Evolutionary conservation across 345 rosid genomes (phyloP).

Genomic region (Lepidium africanum): DNA sequence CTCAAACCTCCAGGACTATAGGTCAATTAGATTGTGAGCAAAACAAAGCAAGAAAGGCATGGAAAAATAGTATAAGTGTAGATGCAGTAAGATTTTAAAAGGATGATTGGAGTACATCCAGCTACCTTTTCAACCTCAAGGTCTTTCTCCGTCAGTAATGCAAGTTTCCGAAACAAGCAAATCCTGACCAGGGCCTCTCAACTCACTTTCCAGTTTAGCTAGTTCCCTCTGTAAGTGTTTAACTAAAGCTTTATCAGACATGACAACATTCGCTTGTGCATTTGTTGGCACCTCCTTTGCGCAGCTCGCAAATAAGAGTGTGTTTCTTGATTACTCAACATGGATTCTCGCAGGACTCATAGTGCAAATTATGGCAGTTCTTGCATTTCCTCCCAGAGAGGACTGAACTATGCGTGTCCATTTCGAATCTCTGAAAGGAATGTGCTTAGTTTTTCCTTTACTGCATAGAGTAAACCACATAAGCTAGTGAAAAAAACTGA

Average conservation of each 20-base stretch:
- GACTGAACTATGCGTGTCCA: conserved; percentile 88
- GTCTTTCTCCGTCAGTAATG: conserved; percentile 56
- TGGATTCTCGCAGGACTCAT: conserved; percentile 87
- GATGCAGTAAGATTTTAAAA: neutral
- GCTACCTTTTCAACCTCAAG: conserved; percentile 67
- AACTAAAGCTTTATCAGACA: conserved; percentile 83
- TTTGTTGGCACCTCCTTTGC: conserved; percentile 86
- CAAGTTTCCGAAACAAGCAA: conserved; percentile 30
- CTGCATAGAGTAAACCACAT: conserved; percentile 41
- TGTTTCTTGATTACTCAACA: conserved; percentile 88
- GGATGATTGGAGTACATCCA: conserved; percentile 6
- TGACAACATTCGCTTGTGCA: conserved; percentile 77
- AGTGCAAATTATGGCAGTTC: conserved; percentile 86
- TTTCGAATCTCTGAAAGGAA: conserved; percentile 93
- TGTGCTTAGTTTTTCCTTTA: conserved; percentile 84
- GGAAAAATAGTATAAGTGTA: neutral
- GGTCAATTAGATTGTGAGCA: neutral
- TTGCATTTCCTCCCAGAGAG: conserved; percentile 80
- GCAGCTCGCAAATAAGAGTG: conserved; percentile 86
- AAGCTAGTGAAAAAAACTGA: neutral
- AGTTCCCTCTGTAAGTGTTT: conserved; percentile 84
- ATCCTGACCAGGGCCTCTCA: conserved; percentile 40
- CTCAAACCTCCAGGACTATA: conserved; percentile 1
- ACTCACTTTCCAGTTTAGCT: conserved; percentile 71
- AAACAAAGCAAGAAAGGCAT: neutral